Base-by-base conservation (phyloP, 805 yeast genomes). In the Dipodascus geniculatus region DNA sequence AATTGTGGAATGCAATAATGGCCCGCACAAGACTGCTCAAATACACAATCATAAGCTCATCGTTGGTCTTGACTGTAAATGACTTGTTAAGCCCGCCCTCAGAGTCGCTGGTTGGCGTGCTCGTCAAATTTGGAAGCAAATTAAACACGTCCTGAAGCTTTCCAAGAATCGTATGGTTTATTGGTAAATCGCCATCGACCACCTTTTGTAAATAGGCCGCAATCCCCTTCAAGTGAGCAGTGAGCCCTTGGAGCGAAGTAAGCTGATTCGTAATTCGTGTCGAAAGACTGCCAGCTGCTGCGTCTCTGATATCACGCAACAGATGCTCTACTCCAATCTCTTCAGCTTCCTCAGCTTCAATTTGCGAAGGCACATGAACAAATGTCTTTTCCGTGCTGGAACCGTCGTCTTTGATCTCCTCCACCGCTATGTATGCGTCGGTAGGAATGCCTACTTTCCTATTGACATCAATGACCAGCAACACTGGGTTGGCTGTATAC, bases 301-400 rank as follows among this genome's bases (percentile, higher is more conserved):
- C 96, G 66, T 91, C 97, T 63, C 97, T 81, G 22, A 89, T 88
- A 65, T 93, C 99, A 65, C 98, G 82, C 56, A 93, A 71, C 56
- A 93, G 71, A 68, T 93, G 99, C 69, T 93, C 99, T 14, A 93
- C 99, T 57, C 99, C 99, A 61, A 93, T 93, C 70, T 93, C 99
- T 71, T 93, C 99, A 8, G 99, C 99, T 67, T 93, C 99, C 66
- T 93, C 99, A 2, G 99, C 99, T 66, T 87, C 91, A 58, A 95
- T 88, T 24, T 80, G 75, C 14, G 96, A 87, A 9, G 98, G 96
- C 28, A 91, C 81, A 69, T 93, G 99, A 49, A 87, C 80, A 71
- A 93, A 93, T 2, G 97, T 89, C 70, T 85, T 84, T 65, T 88
- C 96, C 6, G 96, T 86, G 2, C 90, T 81, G 1, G 96, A 80